Percentiles rank a stretch among this genome's conserved stretches.
Evolutionary conservation across 2,329 filamentous ascomycete genomes (phyloP).

Genomic region (Alternaria sp.): DNA sequence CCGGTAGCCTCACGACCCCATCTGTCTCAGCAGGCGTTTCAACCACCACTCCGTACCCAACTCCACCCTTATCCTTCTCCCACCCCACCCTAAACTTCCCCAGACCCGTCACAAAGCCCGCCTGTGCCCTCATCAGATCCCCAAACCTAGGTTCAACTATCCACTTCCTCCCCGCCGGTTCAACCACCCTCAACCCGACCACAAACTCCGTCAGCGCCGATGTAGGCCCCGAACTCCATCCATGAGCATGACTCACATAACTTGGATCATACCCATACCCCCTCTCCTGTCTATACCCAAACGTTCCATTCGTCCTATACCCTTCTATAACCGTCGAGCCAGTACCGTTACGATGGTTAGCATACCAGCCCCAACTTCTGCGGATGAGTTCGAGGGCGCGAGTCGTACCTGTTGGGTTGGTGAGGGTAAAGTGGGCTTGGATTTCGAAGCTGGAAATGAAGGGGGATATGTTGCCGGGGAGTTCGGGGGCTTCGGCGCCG

Average conservation of each 20-base stretch:
- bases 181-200: conserved; percentile 5
- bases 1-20: neutral
- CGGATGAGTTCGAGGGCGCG: conserved; percentile 40
- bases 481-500: conserved; percentile 42
- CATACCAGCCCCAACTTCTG: conserved; percentile 38
- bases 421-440: conserved; percentile 40
- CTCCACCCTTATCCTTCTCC: neutral
- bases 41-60: neutral
- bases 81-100: conserved; percentile 17
- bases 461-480: conserved; percentile 47
- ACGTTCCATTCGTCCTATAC: conserved; percentile 45
- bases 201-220: conserved; percentile 14
- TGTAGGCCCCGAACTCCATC: conserved; percentile 42
- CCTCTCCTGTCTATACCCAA: conserved; percentile 42
- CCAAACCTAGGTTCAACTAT: conserved; percentile 29
- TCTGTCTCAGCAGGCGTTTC: conserved; percentile 1
- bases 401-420: conserved; percentile 16
- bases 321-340: conserved; percentile 49
- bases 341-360: conserved; percentile 42
- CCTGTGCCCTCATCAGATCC: conserved; percentile 19
- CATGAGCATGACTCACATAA: conserved; percentile 46
- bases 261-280: conserved; percentile 44
- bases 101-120: conserved; percentile 23
- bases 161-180: conserved; percentile 31
- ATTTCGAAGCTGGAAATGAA: conserved; percentile 47